Base-by-base conservation (phyloP, 371 early-diverging fungal genomes). In the Mortierella sp. region DNA sequence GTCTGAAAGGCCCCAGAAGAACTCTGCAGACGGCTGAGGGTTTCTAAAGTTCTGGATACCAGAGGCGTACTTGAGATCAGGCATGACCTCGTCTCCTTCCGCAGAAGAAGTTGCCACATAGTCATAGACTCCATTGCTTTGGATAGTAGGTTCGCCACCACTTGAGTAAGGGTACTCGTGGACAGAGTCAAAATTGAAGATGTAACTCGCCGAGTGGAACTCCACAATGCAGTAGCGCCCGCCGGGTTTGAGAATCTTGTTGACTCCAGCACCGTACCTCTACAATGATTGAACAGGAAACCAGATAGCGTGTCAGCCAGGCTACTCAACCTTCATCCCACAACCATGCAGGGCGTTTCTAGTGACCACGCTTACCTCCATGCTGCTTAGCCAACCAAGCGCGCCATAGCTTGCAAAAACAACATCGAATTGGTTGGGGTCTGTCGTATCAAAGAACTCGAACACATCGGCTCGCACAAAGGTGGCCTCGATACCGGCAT, bases 401-500 rank as follows among this genome's bases (percentile, higher is more conserved):
- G 57, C 58, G 12, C 77, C 77, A 40, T 76, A 76, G 41, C 77
- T 76, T 28, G 57, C 61, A 65, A 76, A 76, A 21, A 76, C 66
- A 4, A 76, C 63, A 27, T 76, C 77, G 37, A 76, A 76, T 29
- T 76, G 77, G 34, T 59, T 37, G 0, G 77, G 51, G 14, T 68
- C 63, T 1, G 66, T 47, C 0, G 50, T 41, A 10, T 64, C 66
- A 65, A 68, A 69, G 59, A 54, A 76, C 3, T 68, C 69, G 46
- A 76, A 76, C 19, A 76, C 55, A 24, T 76, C 77, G 3, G 66
- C 41, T 29, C 77, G 69, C 28, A 76, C 46, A 54, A 69, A 76
- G 1, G 69, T 76, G 0, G 69, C 65, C 27, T 64, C 28, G 29
- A 69, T 47, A 2, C 69, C 77, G 1, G 77, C 43, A 21, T 68